phyloP scores from a whole-genome alignment of 345 rosid species.

The Turnera subulata region DNA sequence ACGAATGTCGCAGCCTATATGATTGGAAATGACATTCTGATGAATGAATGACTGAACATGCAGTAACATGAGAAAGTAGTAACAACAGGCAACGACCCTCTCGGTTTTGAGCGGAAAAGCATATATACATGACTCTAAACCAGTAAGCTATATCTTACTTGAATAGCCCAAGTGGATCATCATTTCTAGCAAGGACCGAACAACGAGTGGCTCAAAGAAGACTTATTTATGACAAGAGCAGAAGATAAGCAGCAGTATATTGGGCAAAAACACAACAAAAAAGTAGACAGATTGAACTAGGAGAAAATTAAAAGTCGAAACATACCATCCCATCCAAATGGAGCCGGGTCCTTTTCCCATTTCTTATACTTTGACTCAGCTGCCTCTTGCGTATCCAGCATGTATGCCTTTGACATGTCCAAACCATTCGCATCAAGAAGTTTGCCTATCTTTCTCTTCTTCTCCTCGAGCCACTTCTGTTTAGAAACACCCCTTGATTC shows the following conservation, averaged over 20 bases:
- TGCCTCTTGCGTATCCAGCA: conserved; percentile 89
- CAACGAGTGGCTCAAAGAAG: no score
- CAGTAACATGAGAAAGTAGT: not conserved
- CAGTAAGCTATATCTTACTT: no score
- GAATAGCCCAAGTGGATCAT: no score
- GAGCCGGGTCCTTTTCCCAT: conserved; percentile 96
- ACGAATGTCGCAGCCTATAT: not conserved
- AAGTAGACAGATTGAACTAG: no score
- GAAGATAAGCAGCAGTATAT: no score
- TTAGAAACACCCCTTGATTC: conserved; percentile 89
- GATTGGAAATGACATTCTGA: not conserved
- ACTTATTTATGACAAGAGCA: no score
- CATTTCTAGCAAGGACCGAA: no score
- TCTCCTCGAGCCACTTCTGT: conserved; percentile 89
- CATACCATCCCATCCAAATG: conserved; percentile 96
- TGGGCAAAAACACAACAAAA: no score
- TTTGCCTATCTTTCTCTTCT: conserved; percentile 87
- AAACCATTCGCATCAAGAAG: conserved; percentile 87
- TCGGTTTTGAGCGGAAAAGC: no score
- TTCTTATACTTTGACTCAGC: conserved; percentile 91
- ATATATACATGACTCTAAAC: no score
- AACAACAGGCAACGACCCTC: not conserved
- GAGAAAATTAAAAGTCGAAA: not conserved
- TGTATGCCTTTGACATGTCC: conserved; percentile 74
- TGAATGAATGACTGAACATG: not conserved